phyloP scores from a whole-genome alignment of 148 eudicot species.

The Camellia sinensis region DNA sequence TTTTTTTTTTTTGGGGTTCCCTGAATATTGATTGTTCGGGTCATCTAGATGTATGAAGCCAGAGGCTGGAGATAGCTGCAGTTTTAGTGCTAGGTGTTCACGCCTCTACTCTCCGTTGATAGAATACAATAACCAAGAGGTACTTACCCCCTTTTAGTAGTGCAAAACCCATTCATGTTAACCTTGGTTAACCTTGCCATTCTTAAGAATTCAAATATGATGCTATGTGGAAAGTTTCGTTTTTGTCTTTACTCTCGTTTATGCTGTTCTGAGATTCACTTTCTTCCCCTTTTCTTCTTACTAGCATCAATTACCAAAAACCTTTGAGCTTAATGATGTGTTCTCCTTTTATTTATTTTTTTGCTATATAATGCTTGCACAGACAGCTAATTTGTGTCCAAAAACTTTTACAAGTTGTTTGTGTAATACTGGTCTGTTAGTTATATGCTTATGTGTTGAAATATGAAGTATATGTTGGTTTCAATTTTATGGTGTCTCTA shows the following conservation, averaged over 20 bases:
- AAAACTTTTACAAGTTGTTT: neutral
- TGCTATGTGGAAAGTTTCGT: neutral
- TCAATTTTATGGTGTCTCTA: neutral
- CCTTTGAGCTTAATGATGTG: neutral
- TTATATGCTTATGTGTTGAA: neutral
- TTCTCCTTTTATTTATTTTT: neutral
- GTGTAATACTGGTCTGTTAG: neutral
- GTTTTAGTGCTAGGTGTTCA: neutral
- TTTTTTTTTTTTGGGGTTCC: neutral
- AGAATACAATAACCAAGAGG: constrained; percentile 16
- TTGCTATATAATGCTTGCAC: neutral
- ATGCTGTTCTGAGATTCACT: neutral
- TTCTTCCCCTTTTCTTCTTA: neutral
- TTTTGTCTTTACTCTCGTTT: neutral
- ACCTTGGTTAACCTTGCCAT: neutral
- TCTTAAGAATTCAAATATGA: neutral
- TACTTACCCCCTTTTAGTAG: neutral
- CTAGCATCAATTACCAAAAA: neutral
- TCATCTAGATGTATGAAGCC: constrained; percentile 13
- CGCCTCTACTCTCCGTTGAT: constrained; percentile 14
- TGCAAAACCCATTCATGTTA: neutral
- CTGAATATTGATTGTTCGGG: neutral
- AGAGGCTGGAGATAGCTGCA: constrained; percentile 20
- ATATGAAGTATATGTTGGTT: neutral
- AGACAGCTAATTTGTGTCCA: neutral